Percentiles rank a stretch among this genome's conserved stretches.
Evolutionary conservation across 805 yeast species (phyloP).

Genomic region (Zygosaccharomyces pseudorouxii): DNA sequence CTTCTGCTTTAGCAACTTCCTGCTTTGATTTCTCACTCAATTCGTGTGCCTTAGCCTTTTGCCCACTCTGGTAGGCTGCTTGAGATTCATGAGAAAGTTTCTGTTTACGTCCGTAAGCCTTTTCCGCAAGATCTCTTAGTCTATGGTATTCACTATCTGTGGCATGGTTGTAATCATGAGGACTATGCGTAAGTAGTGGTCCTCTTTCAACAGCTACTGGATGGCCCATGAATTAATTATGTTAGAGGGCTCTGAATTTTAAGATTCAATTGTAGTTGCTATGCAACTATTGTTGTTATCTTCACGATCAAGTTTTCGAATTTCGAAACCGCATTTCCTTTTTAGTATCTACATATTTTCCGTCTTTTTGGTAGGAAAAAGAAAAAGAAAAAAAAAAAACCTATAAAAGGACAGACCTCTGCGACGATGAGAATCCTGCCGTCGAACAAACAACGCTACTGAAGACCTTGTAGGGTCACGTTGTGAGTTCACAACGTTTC

Average conservation of each 20-base stretch:
- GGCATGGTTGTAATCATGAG: slow-evolving; percentile 65
- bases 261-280: not conserved
- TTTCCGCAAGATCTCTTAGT: slow-evolving; percentile 63
- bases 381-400: not conserved
- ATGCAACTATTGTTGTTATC: not conserved
- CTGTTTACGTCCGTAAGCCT: slow-evolving; percentile 53
- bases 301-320: not conserved
- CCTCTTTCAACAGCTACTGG: slow-evolving; percentile 15
- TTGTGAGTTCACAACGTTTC: slow-evolving; percentile 5
- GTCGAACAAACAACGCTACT: not conserved
- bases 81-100: slow-evolving; percentile 65
- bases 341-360: not conserved
- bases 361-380: not conserved
- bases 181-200: slow-evolving; percentile 10
- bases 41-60: slow-evolving; percentile 65
- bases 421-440: not conserved
- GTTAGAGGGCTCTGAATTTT: not conserved
- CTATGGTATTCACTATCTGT: slow-evolving; percentile 58
- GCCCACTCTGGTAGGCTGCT: slow-evolving; percentile 69
- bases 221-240: not conserved
- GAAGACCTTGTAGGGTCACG: not conserved
- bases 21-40: slow-evolving; percentile 65
- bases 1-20: slow-evolving; percentile 57
- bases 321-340: not conserved
- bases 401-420: not conserved